Conservation (phyloP, 176 grass and related monocot genomes). For the Eragrostis nindensis region DNA sequence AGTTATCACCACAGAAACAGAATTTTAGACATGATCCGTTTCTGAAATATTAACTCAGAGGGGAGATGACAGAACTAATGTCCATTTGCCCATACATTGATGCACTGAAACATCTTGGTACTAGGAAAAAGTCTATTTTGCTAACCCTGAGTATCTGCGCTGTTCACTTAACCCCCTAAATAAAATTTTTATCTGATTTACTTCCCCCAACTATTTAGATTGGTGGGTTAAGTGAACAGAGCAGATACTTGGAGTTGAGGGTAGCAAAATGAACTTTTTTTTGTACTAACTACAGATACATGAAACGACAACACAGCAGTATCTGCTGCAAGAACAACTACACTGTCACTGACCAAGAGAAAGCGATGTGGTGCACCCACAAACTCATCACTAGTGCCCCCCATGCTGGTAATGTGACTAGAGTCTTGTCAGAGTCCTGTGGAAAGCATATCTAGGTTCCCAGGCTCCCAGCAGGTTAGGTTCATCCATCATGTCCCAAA, state of each 20-base stretch:
- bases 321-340: neutral
- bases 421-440: neutral
- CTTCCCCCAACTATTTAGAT: too few relatives aligned
- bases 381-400: neutral
- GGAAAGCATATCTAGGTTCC: neutral
- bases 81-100: neutral
- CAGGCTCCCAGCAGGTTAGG: neutral
- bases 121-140: too few relatives aligned
- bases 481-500: neutral
- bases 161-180: too few relatives aligned
- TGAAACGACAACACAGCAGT: neutral
- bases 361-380: neutral
- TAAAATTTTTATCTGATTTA: too few relatives aligned
- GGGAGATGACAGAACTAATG: neutral
- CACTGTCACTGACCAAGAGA: neutral
- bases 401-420: conserved; percentile 1
- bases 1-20: neutral
- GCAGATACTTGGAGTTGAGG: too few relatives aligned
- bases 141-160: too few relatives aligned
- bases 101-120: too few relatives aligned
- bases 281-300: neutral
- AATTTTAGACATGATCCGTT: neutral
- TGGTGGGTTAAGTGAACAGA: too few relatives aligned
- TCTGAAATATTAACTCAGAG: neutral
- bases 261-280: too few relatives aligned